Base-by-base conservation (phyloP, 495 filamentous ascomycete genomes). In the Zalerion maritima region DNA sequence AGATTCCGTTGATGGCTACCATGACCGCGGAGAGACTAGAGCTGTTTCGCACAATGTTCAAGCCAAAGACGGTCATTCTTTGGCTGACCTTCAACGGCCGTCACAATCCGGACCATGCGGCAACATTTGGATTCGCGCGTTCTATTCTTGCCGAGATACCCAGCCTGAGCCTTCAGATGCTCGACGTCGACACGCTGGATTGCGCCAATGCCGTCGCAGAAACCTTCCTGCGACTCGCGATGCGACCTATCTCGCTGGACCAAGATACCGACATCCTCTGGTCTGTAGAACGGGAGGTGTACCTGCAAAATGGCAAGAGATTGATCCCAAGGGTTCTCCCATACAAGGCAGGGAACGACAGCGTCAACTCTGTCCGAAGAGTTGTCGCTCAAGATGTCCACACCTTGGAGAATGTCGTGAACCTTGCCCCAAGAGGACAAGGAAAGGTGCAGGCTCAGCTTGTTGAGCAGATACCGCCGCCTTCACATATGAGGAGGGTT, bases 101-200 rank as follows among this genome's bases (percentile, higher is more conserved):
- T 4, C 14, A 26, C 9, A 49, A 52, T 18, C 53, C 59, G 0
- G 47, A 55, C 0, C 32, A 51, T 15, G 56, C 58, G 1, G 53
- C 56, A 0, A 56, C 51, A 2, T 48, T 62, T 7, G 59, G 59
- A 0, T 60, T 64, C 26, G 42, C 51, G 2, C 49, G 59, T 16
- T 60, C 59, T 0, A 28, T 62, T 21, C 36, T 41, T 0, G 58
- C 56, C 5, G 59, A 64, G 32, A 45, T 55, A 5, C 55, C 58
- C 0, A 38, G 42, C 7, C 32, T 64, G 15, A 34, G 20, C 1
- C 21, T 64, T 10, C 59, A 59, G 36, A 32, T 59, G 29, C 42
- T 64, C 1, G 58, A 64, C 26, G 34, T 63, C 11, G 56, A 54
- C 6, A 24, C 32, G 6, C 16, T 39, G 5, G 43, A 46, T 9